Conservation (phyloP, 225 moss, liverwort and hornwort genomes). For the Straminergon stramineum region DNA sequence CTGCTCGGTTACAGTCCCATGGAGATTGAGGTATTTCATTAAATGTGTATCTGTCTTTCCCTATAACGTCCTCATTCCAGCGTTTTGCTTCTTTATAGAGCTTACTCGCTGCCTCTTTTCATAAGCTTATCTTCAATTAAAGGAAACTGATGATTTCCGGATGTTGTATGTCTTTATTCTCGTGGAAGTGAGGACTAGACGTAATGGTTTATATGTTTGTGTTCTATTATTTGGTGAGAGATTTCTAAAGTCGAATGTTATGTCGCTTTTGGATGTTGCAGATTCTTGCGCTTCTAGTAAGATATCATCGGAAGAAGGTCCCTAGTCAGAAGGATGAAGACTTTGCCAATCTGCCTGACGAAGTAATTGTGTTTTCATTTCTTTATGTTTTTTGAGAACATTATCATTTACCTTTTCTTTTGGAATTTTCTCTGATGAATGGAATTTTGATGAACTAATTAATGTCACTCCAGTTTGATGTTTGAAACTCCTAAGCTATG, state of each 20-base stretch:
- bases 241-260: background rate
- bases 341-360: constrained; percentile 45
- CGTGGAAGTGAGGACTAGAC: background rate
- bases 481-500: background rate
- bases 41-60: background rate
- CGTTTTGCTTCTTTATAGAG: background rate
- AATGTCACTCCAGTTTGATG: background rate
- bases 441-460: background rate
- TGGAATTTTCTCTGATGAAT: background rate
- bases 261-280: constrained; percentile 1
- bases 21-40: constrained; percentile 50
- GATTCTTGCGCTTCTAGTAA: constrained; percentile 53
- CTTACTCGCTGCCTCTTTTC: background rate
- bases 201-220: background rate
- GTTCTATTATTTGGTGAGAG: background rate
- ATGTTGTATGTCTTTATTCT: background rate
- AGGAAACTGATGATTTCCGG: background rate
- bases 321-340: constrained; percentile 53
- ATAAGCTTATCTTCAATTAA: background rate
- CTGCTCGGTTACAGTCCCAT: constrained; percentile 53
- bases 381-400: background rate
- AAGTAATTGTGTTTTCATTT: constrained; percentile 14
- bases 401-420: background rate
- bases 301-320: constrained; percentile 55
- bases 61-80: background rate